Base-by-base conservation (phyloP, 1,284 basidiomycete species). In the Fomitopsis schrenkii region DNA sequence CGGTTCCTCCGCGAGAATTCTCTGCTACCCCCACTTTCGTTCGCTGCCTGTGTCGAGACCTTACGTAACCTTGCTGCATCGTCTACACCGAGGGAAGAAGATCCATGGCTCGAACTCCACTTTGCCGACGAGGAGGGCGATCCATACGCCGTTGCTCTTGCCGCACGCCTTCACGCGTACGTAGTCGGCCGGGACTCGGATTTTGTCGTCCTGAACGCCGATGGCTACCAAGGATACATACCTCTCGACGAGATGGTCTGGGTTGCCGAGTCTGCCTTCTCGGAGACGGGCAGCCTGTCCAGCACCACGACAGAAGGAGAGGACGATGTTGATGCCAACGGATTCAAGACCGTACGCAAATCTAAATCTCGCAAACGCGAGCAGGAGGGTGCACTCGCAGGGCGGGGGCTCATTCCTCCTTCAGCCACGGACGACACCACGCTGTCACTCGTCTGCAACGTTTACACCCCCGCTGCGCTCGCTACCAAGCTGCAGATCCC, bases 111-210 rank as follows among this genome's bases (percentile, higher is more conserved):
- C 28, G 76, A 85, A 42, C 66, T 91, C 3, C 83, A 90, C 71
- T 88, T 90, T 59, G 92, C 94, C 0, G 87, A 93, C 63, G 90
- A 89, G 68, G 95, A 97, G 74, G 94, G 88, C 3, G 95, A 97
- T 74, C 90, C 90, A 3, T 90, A 87, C 63, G 90, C 91, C 38
- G 93, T 95, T 2, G 88, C 90, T 62, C 78, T 96, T 15, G 95
- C 95, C 0, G 90, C 87, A 9, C 77, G 83, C 58, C 71, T 92
- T 6, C 82, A 84, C 4, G 93, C 84, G 35, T 95, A 88, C 66
- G 88, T 95, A 55, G 78, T 89, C 0, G 91, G 90, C 22, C 84
- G 81, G 63, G 94, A 94, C 77, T 93, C 91, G 1, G 93, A 95
- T 72, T 94, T 91, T 69, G 84, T 91, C 53, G 83, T 95, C 50